Conservation (phyloP, 2,329 filamentous ascomycete species). For the Fusarium fujikuroi region DNA sequence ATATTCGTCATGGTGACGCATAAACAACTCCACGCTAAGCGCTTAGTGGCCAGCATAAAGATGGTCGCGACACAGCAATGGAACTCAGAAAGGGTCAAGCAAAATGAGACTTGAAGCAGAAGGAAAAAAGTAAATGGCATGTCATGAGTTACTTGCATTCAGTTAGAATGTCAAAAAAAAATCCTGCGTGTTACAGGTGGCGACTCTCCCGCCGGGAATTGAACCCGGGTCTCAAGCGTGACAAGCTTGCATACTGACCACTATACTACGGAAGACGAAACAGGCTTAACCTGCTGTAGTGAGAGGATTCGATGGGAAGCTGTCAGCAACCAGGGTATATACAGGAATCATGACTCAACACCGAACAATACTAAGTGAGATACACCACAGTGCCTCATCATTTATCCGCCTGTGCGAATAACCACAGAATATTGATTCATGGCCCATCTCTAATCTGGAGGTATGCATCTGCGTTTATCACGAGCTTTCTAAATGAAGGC, state of each 20-base stretch:
- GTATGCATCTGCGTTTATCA: background rate
- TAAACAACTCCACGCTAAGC: no score
- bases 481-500: background rate
- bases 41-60: background rate
- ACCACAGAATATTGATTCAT: no score
- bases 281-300: slow-evolving; percentile 1
- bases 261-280: slow-evolving; percentile 18
- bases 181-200: background rate
- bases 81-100: background rate
- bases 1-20: background rate
- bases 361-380: no score
- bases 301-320: background rate
- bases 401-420: no score
- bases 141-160: background rate
- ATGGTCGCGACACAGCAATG: rapidly evolving
- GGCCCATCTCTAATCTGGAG: background rate
- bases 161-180: background rate
- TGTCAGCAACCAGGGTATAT: rapidly evolving
- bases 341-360: no score
- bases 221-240: slow-evolving; percentile 23
- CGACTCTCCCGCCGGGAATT: slow-evolving; percentile 28
- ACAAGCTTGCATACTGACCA: slow-evolving; percentile 25
- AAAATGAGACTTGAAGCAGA: background rate
- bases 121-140: background rate
- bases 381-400: no score